Base-by-base conservation (phyloP, 129 eudicot species). In the Flaveria robusta region DNA sequence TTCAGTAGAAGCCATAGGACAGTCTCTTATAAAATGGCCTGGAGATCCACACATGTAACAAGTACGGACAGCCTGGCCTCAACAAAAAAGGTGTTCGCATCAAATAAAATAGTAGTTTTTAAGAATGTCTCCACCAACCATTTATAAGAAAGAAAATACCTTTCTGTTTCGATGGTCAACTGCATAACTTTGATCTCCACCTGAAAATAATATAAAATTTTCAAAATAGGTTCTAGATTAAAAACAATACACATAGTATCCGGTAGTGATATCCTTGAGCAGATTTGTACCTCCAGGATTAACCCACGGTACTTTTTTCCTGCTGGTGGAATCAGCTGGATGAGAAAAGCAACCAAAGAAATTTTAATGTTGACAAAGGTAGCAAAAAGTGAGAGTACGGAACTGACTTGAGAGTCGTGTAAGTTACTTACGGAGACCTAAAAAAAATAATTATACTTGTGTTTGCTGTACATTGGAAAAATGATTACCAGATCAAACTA, bases 41-140 rank as follows among this genome's bases (percentile, higher is more conserved):
- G 97, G 96, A 78, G 93, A 91, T 65, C 91, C 96, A 84, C 96
- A 93, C 83, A 42, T 85, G 81, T 85, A 93, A 80, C 98, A 93
- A 27, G 87, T 88, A 39, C 92, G 97, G 34, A 58, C 81, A 12
- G 20, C 88, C 98, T 93, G 86, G 78, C 27, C 5, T 47, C 70
- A 54, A 83, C 73, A 68, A 78, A 58, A 47, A 56, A 1, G 26
- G 37, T 52, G 52, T 20, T 16, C 42, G 18, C 63, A 69, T 77
- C 76, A 69, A 76, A 27, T 77, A 77, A 9, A 77, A 18, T 42
- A 62, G 60, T 77, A 58, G 20, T 47, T 66, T 75, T 66, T 50
- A 16, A 19, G 51, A 56, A 45, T 29, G 16, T 78, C 12, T 43
- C 62, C 16, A 27, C 62, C 69, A 16, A 20, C 22, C 29, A 54